Percentiles rank a stretch among this genome's conserved stretches.
Conservation (phyloP, 2,329 filamentous ascomycete species). For the Basipetospora chlamydospora region DNA sequence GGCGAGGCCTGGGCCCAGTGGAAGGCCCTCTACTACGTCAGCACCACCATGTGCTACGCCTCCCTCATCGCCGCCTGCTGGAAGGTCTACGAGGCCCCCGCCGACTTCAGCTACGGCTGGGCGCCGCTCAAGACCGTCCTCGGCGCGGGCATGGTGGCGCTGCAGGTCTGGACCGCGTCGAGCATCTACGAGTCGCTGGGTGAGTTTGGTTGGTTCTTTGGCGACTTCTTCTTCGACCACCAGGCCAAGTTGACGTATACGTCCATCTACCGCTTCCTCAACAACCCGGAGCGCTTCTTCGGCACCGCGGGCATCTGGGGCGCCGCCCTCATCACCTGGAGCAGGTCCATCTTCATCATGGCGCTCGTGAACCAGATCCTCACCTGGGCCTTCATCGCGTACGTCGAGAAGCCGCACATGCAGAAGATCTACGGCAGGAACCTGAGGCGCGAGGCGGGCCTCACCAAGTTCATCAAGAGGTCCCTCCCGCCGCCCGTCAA, state of each 20-base stretch:
- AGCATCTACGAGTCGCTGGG: constrained; percentile 93
- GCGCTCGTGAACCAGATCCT: constrained; percentile 76
- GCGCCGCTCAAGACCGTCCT: constrained; percentile 77
- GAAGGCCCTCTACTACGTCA: constrained; percentile 91
- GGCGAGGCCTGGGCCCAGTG: constrained; percentile 94
- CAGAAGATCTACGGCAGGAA: constrained; percentile 86
- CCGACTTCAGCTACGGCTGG: constrained; percentile 76
- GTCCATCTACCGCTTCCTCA: constrained; percentile 94
- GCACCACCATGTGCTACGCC: constrained; percentile 76
- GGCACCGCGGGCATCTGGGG: constrained; percentile 95
- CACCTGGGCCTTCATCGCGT: constrained; percentile 76
- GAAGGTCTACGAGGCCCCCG: constrained; percentile 88
- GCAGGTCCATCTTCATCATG: constrained; percentile 69
- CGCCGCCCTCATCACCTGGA: constrained; percentile 84
- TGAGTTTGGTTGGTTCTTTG: constrained; percentile 98
- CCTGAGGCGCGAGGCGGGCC: constrained; percentile 72
- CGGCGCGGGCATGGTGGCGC: constrained; percentile 61
- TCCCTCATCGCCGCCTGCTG: constrained; percentile 84
- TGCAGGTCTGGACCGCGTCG: constrained; percentile 84
- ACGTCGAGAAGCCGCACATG: constrained; percentile 95
- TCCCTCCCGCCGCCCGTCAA: constrained; percentile 73
- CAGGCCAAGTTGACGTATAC: constrained; percentile 83
- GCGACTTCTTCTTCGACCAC: constrained; percentile 94
- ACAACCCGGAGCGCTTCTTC: constrained; percentile 90
- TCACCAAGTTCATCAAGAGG: constrained; percentile 81